Evolutionary conservation across 495 filamentous ascomycete genomes (phyloP), one percentile per base, ranked within the genome.

Genomic region (Usnea hakonensis): DNA sequence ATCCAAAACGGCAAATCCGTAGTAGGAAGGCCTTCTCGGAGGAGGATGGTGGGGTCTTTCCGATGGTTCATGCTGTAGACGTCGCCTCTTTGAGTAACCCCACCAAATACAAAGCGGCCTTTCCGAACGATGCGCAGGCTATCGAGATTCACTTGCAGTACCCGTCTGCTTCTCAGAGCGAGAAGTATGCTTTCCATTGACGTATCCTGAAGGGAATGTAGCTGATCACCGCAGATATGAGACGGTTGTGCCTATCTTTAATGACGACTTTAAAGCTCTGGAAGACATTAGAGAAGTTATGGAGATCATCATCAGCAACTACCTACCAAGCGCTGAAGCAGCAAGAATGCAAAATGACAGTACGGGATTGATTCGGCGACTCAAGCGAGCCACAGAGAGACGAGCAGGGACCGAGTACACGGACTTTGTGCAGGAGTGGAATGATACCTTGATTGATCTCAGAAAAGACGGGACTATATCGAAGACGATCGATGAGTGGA

Each of bases 241-340:
- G 60, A 83, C 92, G 10, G 87, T 92, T 36, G 81, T 81, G 57
- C 86, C 89, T 19, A 84, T 84, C 63, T 89, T 94, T 44, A 83
- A 77, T 36, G 81, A 87, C 60, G 84, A 94, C 67, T 96, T 96
- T 75, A 86, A 90, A 65, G 87, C 91, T 7, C 74, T 92, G 60
- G 83, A 87, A 67, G 94, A 97, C 65, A 96, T 97, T 64, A 78
- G 87, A 58, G 81, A 87, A 55, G 87, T 90, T 17, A 85, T 96
- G 54, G 83, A 90, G 61, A 80, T 81, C 32, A 86, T 96, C 30
- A 80, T 84, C 30, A 78, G 83, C 36, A 81, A 85, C 68, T 95
- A 96, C 73, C 80, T 96, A 30, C 85, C 86, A 23, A 76, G 83
- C 16, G 81, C 82, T 26, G 77, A 89, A 64, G 78, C 81, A 19